phyloP scores from a whole-genome alignment of 2,329 filamentous ascomycete species.

The Aspergillus japonicus region DNA sequence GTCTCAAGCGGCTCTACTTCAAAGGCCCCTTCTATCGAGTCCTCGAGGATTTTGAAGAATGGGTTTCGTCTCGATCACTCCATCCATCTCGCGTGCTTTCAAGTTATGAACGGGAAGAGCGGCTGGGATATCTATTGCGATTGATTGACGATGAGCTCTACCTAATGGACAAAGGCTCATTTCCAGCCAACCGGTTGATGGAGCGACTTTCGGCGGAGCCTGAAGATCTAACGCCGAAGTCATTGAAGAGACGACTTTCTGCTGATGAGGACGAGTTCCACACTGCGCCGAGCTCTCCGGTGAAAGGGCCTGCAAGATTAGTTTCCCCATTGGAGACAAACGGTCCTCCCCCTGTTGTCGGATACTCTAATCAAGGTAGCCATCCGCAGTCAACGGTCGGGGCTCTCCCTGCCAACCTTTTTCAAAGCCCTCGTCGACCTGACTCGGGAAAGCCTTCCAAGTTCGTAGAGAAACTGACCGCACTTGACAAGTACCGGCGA shows the following conservation, averaged over 20 bases:
- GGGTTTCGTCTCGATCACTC: slow-evolving; percentile 20
- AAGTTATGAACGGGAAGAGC: slow-evolving; percentile 22
- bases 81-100: too few relatives aligned
- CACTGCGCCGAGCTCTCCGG: slow-evolving; percentile 33
- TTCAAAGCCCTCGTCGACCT: slow-evolving; percentile 5
- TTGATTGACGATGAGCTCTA: slow-evolving; percentile 36
- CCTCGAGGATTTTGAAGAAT: slow-evolving; percentile 34
- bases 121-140: slow-evolving; percentile 29
- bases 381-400: not conserved
- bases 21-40: slow-evolving; percentile 23
- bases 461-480: slow-evolving; percentile 23
- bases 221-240: slow-evolving; percentile 2
- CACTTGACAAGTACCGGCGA: slow-evolving; percentile 15
- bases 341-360: not conserved
- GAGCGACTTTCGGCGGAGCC: slow-evolving; percentile 10
- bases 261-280: slow-evolving; percentile 28
- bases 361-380: not conserved
- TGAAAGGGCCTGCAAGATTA: slow-evolving; percentile 12
- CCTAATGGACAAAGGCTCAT: slow-evolving; percentile 25
- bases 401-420: not conserved
- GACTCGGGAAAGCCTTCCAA: slow-evolving; percentile 6
- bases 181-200: slow-evolving; percentile 2
- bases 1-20: slow-evolving; percentile 33
- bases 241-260: slow-evolving; percentile 17
- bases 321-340: not conserved